phyloP scores from a whole-genome alignment of 176 grass and related monocot species.

The Eragrostis curvula region DNA sequence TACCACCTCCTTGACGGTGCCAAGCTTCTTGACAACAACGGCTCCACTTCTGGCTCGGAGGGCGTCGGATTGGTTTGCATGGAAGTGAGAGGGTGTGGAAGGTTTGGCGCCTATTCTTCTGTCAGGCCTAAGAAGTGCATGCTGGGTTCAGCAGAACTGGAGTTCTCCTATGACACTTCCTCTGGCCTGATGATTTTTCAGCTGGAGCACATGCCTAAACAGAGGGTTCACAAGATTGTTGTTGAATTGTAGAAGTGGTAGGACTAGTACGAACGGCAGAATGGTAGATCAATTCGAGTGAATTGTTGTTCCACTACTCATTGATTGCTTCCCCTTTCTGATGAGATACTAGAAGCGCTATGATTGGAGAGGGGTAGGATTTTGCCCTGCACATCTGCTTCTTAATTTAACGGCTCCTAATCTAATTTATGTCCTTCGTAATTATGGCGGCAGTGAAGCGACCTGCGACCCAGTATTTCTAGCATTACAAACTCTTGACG shows the following conservation, averaged over 20 bases:
- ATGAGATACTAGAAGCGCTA: no score
- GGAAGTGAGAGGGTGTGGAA: constrained; percentile 77
- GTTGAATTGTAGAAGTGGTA: constrained; percentile 57
- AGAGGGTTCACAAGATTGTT: constrained; percentile 73
- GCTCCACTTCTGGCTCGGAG: constrained; percentile 12
- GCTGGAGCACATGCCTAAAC: constrained; percentile 65
- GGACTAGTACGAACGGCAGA: neutral
- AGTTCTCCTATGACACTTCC: constrained; percentile 69
- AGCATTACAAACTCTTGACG: no score
- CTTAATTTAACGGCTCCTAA: no score
- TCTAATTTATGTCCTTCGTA: no score
- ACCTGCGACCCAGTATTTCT: no score
- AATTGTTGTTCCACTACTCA: no score
- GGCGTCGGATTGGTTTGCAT: constrained; percentile 62
- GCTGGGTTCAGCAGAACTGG: constrained; percentile 49
- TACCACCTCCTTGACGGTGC: constrained; percentile 56
- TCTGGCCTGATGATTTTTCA: constrained; percentile 56
- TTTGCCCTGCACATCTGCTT: no score
- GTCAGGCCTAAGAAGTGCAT: constrained; percentile 61
- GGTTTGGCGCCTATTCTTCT: constrained; percentile 72
- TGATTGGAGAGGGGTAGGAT: no score
- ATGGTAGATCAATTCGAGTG: neutral
- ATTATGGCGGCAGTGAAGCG: no score
- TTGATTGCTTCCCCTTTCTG: no score
- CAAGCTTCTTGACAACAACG: neutral